Conservation (phyloP, 345 rosid species). For the Noccaea bulbosa region DNA sequence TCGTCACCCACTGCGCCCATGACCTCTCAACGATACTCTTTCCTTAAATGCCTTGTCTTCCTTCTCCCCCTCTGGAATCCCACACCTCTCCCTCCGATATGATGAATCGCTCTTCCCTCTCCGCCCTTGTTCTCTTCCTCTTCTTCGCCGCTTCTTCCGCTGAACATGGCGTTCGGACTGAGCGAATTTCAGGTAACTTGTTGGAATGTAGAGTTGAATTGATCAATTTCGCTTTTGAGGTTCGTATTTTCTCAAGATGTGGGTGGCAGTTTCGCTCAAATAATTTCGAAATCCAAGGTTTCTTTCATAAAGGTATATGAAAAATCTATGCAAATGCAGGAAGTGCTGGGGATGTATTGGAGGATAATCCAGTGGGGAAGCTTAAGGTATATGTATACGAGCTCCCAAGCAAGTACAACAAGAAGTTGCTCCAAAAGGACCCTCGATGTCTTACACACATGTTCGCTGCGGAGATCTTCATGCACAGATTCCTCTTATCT, state of each 20-base stretch:
- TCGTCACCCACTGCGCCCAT: slow-evolving; percentile 67
- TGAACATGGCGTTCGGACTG: slow-evolving; percentile 56
- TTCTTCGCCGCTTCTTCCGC: slow-evolving; percentile 41
- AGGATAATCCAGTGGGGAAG: slow-evolving; percentile 93
- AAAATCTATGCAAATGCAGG: slow-evolving; percentile 47
- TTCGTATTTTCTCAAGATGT: neutral
- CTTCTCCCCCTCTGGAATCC: slow-evolving; percentile 30
- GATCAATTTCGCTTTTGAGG: neutral
- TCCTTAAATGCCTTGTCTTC: slow-evolving; percentile 48
- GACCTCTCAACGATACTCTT: slow-evolving; percentile 68
- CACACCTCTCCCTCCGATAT: slow-evolving; percentile 44
- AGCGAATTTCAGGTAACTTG: slow-evolving; percentile 73
- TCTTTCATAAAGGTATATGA: neutral
- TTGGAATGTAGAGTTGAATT: neutral
- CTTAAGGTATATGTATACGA: slow-evolving; percentile 86
- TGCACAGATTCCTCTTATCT: slow-evolving; percentile 90
- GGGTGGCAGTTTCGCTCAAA: neutral
- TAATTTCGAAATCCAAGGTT: slow-evolving; percentile 8
- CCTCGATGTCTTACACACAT: slow-evolving; percentile 92
- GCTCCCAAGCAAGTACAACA: slow-evolving; percentile 95
- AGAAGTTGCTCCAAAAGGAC: slow-evolving; percentile 89
- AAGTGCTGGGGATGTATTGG: slow-evolving; percentile 96
- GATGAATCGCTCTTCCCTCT: slow-evolving; percentile 47
- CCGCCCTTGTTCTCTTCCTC: slow-evolving; percentile 42
- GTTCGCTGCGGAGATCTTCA: slow-evolving; percentile 95